Evolutionary conservation across 169 alveolate species (phyloP).

Genomic region (Ichthyophthirius multifiliis): DNA sequence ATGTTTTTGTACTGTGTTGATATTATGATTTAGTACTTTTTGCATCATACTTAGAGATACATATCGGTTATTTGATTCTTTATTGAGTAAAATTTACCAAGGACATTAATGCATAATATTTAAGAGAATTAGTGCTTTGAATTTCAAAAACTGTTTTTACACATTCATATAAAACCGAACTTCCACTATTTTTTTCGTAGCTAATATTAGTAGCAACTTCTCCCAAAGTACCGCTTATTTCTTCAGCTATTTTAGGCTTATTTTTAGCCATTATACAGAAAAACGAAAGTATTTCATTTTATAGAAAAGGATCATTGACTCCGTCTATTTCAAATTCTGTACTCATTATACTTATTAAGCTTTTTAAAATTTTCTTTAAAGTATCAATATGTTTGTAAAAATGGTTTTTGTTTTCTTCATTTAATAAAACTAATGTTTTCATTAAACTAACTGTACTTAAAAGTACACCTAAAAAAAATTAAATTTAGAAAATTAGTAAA

Average conservation of each 20-base stretch:
- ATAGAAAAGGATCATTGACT: constrained; percentile 93
- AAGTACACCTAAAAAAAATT: constrained; percentile 80
- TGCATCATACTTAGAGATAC: constrained; percentile 89
- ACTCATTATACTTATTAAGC: constrained; percentile 57
- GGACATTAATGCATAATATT: constrained; percentile 92
- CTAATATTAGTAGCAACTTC: constrained; percentile 95
- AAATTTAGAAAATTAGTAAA: background rate
- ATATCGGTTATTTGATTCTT: constrained; percentile 91
- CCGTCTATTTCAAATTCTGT: constrained; percentile 94
- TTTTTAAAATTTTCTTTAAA: constrained; percentile 50
- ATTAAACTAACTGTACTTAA: constrained; percentile 91
- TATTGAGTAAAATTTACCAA: constrained; percentile 93
- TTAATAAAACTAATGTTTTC: constrained; percentile 88
- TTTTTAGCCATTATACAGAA: constrained; percentile 57
- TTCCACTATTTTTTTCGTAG: constrained; percentile 93
- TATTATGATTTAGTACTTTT: constrained; percentile 89
- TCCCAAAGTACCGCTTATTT: constrained; percentile 85
- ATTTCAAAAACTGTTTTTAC: constrained; percentile 94
- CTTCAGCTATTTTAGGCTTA: constrained; percentile 32
- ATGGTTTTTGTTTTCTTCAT: constrained; percentile 75
- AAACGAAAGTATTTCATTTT: constrained; percentile 77
- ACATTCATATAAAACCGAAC: constrained; percentile 96
- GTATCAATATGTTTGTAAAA: constrained; percentile 40
- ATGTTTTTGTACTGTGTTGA: constrained; percentile 87
- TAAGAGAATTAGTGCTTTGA: constrained; percentile 84